Evolutionary conservation across 176 grass and related monocot species (phyloP).

Genomic region (Triticum timopheevii): DNA sequence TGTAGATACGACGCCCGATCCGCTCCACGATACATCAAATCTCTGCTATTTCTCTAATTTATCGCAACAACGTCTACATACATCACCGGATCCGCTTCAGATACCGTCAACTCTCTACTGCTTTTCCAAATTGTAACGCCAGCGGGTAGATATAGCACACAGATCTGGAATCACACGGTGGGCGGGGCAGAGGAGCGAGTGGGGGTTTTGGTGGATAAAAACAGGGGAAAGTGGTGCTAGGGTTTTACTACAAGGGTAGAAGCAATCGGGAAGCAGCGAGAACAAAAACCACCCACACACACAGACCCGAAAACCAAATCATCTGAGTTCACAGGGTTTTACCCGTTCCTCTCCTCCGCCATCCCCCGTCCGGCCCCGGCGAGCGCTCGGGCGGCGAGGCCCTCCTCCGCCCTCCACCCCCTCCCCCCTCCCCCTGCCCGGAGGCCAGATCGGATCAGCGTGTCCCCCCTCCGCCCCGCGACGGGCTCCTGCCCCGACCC

Average conservation of each 20-base stretch:
- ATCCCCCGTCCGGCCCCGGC: not conserved
- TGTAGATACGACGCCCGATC: not conserved
- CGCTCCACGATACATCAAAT: not conserved
- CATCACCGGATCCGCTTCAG: not conserved
- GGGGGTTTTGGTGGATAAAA: not conserved
- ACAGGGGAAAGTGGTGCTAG: not conserved
- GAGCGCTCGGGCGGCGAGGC: not conserved
- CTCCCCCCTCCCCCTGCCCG: not conserved
- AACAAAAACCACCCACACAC: conserved; percentile 14
- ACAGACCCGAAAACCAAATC: not conserved
- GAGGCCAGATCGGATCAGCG: not conserved
- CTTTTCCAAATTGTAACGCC: not conserved
- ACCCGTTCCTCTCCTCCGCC: conserved; percentile 21
- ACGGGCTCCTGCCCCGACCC: not conserved
- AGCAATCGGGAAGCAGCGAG: conserved; percentile 17
- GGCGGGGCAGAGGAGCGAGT: not conserved
- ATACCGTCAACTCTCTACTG: not conserved
- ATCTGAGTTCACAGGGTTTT: not conserved
- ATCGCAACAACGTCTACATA: not conserved
- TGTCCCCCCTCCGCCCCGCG: not conserved
- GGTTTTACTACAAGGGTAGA: conserved; percentile 25
- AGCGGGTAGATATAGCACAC: not conserved
- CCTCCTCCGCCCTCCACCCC: not conserved
- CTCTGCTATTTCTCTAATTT: not conserved
- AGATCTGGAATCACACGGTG: not conserved